phyloP scores from a whole-genome alignment of 495 filamentous ascomycete genomes.

The Penicillium silybi region DNA sequence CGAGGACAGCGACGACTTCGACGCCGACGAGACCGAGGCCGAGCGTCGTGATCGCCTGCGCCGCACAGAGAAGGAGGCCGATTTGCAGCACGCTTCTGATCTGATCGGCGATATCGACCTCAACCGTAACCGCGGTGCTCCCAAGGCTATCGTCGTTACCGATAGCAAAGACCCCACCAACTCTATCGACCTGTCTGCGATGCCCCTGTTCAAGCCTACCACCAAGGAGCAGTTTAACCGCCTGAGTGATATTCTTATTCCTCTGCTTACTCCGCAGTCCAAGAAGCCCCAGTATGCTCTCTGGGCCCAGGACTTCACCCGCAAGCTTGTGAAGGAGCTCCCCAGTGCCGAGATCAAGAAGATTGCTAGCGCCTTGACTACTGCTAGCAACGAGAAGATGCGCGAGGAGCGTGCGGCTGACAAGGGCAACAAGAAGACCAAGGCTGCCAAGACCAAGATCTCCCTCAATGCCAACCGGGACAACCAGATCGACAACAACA shows the following conservation, averaged over 20 bases:
- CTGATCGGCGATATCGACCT: constrained; percentile 80
- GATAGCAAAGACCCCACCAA: constrained; percentile 69
- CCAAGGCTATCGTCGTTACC: constrained; percentile 58
- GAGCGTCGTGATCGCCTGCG: constrained; percentile 68
- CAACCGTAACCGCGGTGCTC: constrained; percentile 56
- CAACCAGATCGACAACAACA: constrained; percentile 60
- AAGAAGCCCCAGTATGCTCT: constrained; percentile 89
- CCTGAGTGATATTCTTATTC: constrained; percentile 69
- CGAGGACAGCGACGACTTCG: constrained; percentile 50
- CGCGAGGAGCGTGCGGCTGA: constrained; percentile 95
- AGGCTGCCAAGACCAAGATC: constrained; percentile 91
- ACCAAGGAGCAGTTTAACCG: constrained; percentile 80
- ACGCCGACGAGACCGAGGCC: constrained; percentile 59
- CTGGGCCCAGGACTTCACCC: constrained; percentile 87
- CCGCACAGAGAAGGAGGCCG: constrained; percentile 77
- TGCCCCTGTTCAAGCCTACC: constrained; percentile 83
- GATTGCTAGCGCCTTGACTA: constrained; percentile 76
- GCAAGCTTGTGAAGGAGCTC: constrained; percentile 82
- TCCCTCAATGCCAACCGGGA: constrained; percentile 69
- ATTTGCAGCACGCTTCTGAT: constrained; percentile 87
- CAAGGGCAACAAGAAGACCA: constrained; percentile 94
- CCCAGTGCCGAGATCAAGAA: constrained; percentile 93
- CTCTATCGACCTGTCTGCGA: constrained; percentile 70
- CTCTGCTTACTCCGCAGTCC: constrained; percentile 64
- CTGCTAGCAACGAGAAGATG: constrained; percentile 95